These are phyloP conservation scores for Cunninghamia lanceolata DNA, from an alignment of 75 land plant genomes.

Conservation along the genomic window DNA sequence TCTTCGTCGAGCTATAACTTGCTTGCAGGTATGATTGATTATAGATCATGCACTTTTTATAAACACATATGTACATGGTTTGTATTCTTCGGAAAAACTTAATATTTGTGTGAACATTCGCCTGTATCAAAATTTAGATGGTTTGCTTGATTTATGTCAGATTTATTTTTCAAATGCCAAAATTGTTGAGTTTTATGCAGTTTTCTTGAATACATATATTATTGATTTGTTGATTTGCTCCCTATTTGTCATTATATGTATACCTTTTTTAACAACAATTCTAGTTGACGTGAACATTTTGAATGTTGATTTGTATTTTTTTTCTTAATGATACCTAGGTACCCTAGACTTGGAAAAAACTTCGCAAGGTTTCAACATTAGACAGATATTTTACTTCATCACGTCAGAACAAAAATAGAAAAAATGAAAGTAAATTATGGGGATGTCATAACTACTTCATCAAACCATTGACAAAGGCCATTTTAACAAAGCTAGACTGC, in stretches of 20 bases:
- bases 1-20: constrained; percentile 95
- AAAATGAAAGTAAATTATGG: too few species aligned
- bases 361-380: too few species aligned
- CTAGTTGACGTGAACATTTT: not conserved
- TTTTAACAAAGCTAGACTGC: too few species aligned
- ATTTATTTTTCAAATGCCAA: not conserved
- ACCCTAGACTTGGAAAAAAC: too few species aligned
- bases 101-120: not conserved
- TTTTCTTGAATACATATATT: not conserved
- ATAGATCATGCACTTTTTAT: not conserved
- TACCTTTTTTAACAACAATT: not conserved
- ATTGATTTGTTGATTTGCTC: not conserved
- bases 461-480: too few species aligned
- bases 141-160: not conserved
- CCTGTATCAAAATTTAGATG: not conserved
- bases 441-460: too few species aligned
- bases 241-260: not conserved
- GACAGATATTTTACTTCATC: too few species aligned
- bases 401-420: too few species aligned
- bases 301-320: not conserved
- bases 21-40: constrained; percentile 65
- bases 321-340: too few species aligned
- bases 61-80: not conserved
- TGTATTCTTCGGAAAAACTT: not conserved
- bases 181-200: not conserved